These are phyloP conservation scores for Phytophthora hybrid DNA, from an alignment of 352 stramenopile genomes.

Conservation along the genomic window DNA sequence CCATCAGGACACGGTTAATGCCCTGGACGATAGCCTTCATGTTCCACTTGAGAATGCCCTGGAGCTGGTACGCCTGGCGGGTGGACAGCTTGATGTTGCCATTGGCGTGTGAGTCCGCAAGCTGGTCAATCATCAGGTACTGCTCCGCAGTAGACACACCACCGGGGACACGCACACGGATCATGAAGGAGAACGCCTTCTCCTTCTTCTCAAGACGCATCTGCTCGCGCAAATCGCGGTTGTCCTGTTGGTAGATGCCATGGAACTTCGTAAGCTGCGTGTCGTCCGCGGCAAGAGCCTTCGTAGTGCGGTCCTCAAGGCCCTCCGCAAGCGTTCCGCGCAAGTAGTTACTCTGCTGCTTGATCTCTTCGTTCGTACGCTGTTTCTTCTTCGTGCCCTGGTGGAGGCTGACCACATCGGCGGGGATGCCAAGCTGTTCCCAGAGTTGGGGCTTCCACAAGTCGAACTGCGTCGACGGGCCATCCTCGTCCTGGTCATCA, in stretches of 20 bases:
- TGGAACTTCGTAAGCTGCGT: constrained; percentile 96
- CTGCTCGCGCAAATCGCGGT: constrained; percentile 90
- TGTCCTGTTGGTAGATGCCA: constrained; percentile 98
- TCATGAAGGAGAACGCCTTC: constrained; percentile 98
- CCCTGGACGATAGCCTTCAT: constrained; percentile 96
- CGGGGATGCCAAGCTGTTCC: constrained; percentile 74
- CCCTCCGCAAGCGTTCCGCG: constrained; percentile 73
- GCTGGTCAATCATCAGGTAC: constrained; percentile 95
- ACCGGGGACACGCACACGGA: constrained; percentile 96
- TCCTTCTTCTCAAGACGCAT: constrained; percentile 84
- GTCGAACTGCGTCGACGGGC: constrained; percentile 75
- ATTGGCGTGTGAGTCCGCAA: constrained; percentile 94
- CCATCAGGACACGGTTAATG: constrained; percentile 93
- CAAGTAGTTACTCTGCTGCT: constrained; percentile 80
- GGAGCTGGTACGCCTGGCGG: constrained; percentile 96
- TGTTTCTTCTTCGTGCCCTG: constrained; percentile 69
- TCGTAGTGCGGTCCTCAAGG: constrained; percentile 78
- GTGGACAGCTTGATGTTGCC: constrained; percentile 96
- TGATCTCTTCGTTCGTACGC: constrained; percentile 89
- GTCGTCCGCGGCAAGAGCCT: constrained; percentile 72
- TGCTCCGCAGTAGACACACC: constrained; percentile 94
- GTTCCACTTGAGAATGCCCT: constrained; percentile 97
- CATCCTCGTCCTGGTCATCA: constrained; percentile 87
- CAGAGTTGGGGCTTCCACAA: constrained; percentile 80
- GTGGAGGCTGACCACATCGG: constrained; percentile 56